These are phyloP conservation scores for Akanthomyces muscarius DNA, from an alignment of 2,329 filamentous ascomycete species.

Conservation along the genomic window DNA sequence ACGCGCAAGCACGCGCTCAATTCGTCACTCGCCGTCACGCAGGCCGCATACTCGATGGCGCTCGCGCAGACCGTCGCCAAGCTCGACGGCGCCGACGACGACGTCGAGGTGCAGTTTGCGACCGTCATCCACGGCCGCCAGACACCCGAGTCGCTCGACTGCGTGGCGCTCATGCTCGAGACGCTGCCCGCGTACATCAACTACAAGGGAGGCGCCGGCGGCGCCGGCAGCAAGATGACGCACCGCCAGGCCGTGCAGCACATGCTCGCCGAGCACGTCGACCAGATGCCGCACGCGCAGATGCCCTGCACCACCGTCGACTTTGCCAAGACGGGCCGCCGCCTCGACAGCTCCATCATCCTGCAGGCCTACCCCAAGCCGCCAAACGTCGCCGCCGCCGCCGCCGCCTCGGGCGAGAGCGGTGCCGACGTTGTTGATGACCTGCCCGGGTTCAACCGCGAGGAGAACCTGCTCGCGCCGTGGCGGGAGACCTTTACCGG, in stretches of 20 bases:
- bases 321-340: conserved; percentile 16
- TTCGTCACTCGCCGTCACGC: conserved; percentile 10
- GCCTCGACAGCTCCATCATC: conserved; percentile 17
- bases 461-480: conserved; percentile 17
- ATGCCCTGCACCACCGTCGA: conserved; percentile 19
- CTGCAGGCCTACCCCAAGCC: conserved; percentile 17
- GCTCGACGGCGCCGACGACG: background rate
- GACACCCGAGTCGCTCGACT: conserved; percentile 14
- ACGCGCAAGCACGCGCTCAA: conserved; percentile 12
- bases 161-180: conserved; percentile 19
- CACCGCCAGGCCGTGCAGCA: conserved; percentile 14
- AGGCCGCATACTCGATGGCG: conserved; percentile 19
- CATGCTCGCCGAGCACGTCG: conserved; percentile 17
- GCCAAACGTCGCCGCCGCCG: background rate
- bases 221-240: background rate
- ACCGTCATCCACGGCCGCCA: conserved; percentile 18
- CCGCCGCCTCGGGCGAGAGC: background rate
- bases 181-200: conserved; percentile 17
- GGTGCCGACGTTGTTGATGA: background rate
- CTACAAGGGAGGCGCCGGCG: background rate
- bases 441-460: conserved; percentile 18
- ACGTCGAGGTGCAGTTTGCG: conserved; percentile 18
- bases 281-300: conserved; percentile 17
- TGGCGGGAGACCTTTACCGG: conserved; percentile 18
- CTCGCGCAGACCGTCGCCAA: conserved; percentile 15